These are phyloP conservation scores for Circinella umbellata DNA, from an alignment of 371 early-diverging fungal species.

Conservation along the genomic window DNA sequence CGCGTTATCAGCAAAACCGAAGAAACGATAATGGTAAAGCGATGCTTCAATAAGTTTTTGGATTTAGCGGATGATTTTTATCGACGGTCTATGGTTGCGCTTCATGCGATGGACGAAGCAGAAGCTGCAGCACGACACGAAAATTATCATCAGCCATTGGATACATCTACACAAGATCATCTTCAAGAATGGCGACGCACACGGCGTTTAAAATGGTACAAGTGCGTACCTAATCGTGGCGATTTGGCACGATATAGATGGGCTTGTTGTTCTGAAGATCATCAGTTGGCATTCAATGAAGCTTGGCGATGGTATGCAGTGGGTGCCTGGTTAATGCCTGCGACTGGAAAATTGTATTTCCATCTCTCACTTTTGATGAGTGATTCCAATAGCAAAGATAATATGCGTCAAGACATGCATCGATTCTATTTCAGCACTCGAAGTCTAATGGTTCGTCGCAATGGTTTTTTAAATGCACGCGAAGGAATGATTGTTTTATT, in stretches of 20 bases:
- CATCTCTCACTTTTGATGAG: constrained; percentile 41
- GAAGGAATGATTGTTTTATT: constrained; percentile 48
- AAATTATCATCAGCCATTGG: constrained; percentile 4
- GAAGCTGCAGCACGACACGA: constrained; percentile 1
- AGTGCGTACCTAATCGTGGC: constrained; percentile 55
- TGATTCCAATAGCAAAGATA: constrained; percentile 5
- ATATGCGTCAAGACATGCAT: constrained; percentile 30
- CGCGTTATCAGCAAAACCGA: constrained; percentile 15
- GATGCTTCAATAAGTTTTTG: constrained; percentile 35
- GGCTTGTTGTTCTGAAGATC: constrained; percentile 32
- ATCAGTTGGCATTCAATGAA: constrained; percentile 34
- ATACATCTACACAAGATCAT: constrained; percentile 20
- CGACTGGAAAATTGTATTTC: constrained; percentile 56
- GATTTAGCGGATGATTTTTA: constrained; percentile 53
- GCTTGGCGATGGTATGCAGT: constrained; percentile 60
- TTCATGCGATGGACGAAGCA: constrained; percentile 35
- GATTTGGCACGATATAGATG: constrained; percentile 69
- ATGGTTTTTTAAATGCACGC: constrained; percentile 50
- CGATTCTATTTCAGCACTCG: constrained; percentile 49
- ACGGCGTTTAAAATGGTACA: constrained; percentile 56
- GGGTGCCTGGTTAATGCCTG: constrained; percentile 64
- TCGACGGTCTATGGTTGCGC: constrained; percentile 34
- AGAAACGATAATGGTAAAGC: constrained; percentile 11
- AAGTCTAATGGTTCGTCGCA: constrained; percentile 53
- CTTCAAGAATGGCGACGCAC: constrained; percentile 43